Evolutionary conservation across 441 rosid species (phyloP), one percentile per base, ranked within the genome.

Genomic region (Corymbia citriodora): DNA sequence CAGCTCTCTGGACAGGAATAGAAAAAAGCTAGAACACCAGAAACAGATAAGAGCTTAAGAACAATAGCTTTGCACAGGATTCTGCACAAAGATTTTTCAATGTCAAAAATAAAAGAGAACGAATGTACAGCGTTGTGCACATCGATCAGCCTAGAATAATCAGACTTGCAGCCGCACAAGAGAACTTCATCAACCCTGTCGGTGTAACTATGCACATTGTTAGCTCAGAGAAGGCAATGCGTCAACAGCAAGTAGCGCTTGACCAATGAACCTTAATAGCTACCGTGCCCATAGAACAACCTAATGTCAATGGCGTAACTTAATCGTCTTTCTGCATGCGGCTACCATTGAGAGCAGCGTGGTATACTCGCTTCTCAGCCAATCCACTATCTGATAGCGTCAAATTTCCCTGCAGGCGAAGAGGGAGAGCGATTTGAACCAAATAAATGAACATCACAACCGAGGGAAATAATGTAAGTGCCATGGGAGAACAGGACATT

Each of bases 341-440:
- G 68, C 82, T 81, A 89, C 88, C 88, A 57, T 29, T 9, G 54
- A 89, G 49, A 81, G 90, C 59, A 81, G 79, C 14, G 3, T 33
- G 90, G 85, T 89, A 82, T 49, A 50, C 33, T 68, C 90, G 88
- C 55, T 89, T 89, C 48, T 89, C 90, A 23, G 74, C 70, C 68
- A 74, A 57, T 55, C 90, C 90, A 57, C 55, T 27, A 12, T 89
- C 88, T 17, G 88, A 89, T 1, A 82, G 79, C 14, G 23, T 31
- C 74, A 89, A 61, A 25, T 89, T 89, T 31, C 90, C 90, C 90
- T 89, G 87, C 63, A 55, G 52, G 10, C 11, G 33, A 49, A 52
- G 31, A 49, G 63, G 87, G 36, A 89, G 87, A 89, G 83, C 83
- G 10, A 74, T 40, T 74, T 74, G 83, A 74, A 36, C 83, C 83